Base-by-base conservation (phyloP, 2,329 filamentous ascomycete genomes). In the Teratosphaeria nubilosa region DNA sequence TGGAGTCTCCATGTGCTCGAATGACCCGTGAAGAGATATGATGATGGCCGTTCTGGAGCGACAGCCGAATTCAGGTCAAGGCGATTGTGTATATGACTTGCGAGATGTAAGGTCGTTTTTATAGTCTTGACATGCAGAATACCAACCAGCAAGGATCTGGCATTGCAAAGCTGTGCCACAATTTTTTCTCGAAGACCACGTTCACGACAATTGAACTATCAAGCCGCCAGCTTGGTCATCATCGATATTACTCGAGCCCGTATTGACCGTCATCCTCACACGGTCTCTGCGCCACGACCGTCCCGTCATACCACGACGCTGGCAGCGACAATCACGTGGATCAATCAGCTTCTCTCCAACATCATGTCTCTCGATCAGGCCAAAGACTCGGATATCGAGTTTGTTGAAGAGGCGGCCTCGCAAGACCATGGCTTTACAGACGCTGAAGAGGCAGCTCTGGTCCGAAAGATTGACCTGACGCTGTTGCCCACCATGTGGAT, bases 401-500 rank as follows among this genome's bases (percentile, higher is more conserved):
- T 64, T 54, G 59, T 67, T 55, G 59, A 60, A 54, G 63, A 67
- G 53, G 56, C 56, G 34, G 51, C 16, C 41, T 58, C 53, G 52
- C 37, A 41, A 25, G 45, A 57, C 16, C 37, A 61, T 41, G 59
- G 56, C 52, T 61, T 59, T 7, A 53, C 37, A 53, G 55, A 45
- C 27, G 59, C 73, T 63, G 75, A 75, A 66, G 70, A 74, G 59
- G 78, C 75, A 60, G 72, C 75, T 22, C 63, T 79, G 3, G 72
- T 80, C 30, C 67, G 75, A n/a, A 75, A 75, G 55, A 70, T 73
- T 57, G 78, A 80, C 61, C 56, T 76, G 10, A 74, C 68, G 34
- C 69, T 80, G 0, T 63, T 80, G 31, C 78, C 77, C 6, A 74
- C 72, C 0, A 77, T 80, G 30, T 79, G 76, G 76, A 61, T 79